Base-by-base conservation (phyloP, 345 rosid genomes). In the Acer campestre region DNA sequence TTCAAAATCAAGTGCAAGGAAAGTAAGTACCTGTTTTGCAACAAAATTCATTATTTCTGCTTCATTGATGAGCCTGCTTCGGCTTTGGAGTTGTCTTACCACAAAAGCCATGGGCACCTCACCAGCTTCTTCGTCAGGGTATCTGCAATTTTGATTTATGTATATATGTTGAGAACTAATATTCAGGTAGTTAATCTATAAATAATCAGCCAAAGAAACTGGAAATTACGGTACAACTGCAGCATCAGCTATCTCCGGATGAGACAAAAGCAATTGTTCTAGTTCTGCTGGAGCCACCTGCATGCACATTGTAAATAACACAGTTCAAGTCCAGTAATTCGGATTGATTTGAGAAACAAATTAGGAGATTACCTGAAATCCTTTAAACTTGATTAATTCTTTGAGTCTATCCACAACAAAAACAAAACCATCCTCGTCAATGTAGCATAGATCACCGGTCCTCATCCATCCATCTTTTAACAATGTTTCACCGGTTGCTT, bases 281-380 rank as follows among this genome's bases (percentile, higher is more conserved):
- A 84, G 70, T 55, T 86, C 86, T 23, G 84, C 89, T 0, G 87
- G 85, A 40, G 89, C 82, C 6, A 86, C 89, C 86, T 84, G 72
- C 20, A 70, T 4, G n/a, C 9, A 6, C 16, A 51, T 8, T 42
- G 46, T 8, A 42, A 7, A 25, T 25, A 35, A 35, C 38, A 35
- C 38, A 35, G 38, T 35, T 35, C 38, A 35, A 35, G 38, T 35
- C 38, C 6, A 35, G 38, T 35, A 35, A 25, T 25, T 25, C 27
- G 27, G 27, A 25, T 1, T 1, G 27, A 25, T 25, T 25, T 25
- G 27, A 25, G 27, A 25, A 35, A 35, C 5, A 42, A 42, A 2
- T 7, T 42, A 31, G 10, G 20, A 38, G 7, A 22, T 49, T 25
- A 86, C 89, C 87, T 84, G 89, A 74, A 71, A 86, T 27, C 84